These are phyloP conservation scores for Purshia tridentata DNA, from an alignment of 306 rosid species.

Conservation along the genomic window DNA sequence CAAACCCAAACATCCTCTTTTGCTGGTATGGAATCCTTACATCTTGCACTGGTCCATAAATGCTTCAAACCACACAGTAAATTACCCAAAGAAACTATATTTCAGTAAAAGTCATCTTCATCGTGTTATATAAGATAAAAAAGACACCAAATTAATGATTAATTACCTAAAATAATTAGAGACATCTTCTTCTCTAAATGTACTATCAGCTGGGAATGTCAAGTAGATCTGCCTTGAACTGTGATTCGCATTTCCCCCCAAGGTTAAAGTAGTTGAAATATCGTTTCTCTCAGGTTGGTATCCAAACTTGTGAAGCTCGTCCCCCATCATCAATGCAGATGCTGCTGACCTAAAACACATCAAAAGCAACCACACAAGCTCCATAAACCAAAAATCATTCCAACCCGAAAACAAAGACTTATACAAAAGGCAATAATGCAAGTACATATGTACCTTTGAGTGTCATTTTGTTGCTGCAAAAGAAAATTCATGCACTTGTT, in stretches of 20 bases:
- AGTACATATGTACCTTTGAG: slow-evolving; percentile 39
- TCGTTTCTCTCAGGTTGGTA: slow-evolving; percentile 66
- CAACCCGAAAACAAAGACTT: background rate
- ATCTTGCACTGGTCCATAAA: slow-evolving; percentile 94
- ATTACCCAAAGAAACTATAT: background rate
- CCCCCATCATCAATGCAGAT: slow-evolving; percentile 59
- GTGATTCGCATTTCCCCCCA: slow-evolving; percentile 57
- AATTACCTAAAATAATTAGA: slow-evolving; percentile 86
- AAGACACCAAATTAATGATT: background rate
- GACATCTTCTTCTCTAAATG: slow-evolving; percentile 92
- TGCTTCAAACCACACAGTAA: slow-evolving; percentile 46
- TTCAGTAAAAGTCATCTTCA: background rate
- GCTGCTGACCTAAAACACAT: slow-evolving; percentile 50
- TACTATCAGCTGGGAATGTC: slow-evolving; percentile 95
- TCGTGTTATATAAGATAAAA: background rate
- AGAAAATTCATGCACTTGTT: slow-evolving; percentile 59
- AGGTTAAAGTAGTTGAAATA: slow-evolving; percentile 41
- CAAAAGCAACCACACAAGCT: slow-evolving; percentile 3
- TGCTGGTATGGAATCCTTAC: slow-evolving; percentile 98
- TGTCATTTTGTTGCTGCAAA: slow-evolving; percentile 65
- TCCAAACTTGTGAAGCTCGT: slow-evolving; percentile 60
- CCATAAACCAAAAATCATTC: background rate
- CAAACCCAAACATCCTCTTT: slow-evolving; percentile 97
- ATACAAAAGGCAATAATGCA: background rate
- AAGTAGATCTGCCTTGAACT: slow-evolving; percentile 88